Conservation (phyloP, 306 rosid species). For the Rosa rugosa region DNA sequence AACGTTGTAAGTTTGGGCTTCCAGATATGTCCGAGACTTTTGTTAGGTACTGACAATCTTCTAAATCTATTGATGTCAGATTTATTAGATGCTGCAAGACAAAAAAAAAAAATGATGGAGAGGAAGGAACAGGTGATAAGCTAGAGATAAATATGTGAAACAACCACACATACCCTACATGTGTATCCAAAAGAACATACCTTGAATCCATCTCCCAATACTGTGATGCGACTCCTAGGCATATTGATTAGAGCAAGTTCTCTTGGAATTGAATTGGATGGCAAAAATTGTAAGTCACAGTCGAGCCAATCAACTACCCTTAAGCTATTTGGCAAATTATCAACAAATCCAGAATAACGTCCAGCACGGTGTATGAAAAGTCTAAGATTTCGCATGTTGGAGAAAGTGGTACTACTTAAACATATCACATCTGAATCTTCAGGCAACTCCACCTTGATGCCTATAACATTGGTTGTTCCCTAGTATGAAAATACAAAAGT, state of each 20-base stretch:
- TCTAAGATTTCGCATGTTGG: not conserved
- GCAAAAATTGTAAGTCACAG: not conserved
- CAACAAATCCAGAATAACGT: not conserved
- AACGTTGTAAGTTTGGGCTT: not conserved
- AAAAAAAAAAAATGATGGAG: not conserved
- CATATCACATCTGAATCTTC: not conserved
- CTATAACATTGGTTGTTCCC: constrained; percentile 26
- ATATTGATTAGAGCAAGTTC: constrained; percentile 1
- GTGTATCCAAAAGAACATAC: not conserved
- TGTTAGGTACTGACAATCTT: not conserved
- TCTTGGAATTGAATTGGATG: not conserved
- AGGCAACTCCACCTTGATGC: constrained; percentile 1
- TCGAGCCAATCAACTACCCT: constrained; percentile 13
- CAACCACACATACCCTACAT: not conserved
- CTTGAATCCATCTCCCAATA: constrained; percentile 13
- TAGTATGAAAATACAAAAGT: constrained; percentile 21
- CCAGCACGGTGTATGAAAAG: not conserved
- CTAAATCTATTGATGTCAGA: not conserved
- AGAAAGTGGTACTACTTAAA: constrained; percentile 18
- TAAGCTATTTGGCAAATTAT: constrained; percentile 10
- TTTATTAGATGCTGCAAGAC: not conserved
- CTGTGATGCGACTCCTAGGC: not conserved
- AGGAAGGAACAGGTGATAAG: too few relatives aligned
- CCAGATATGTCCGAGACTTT: not conserved
- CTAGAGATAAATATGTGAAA: too few relatives aligned